Evolutionary conservation across 164 flowering plant genomes (phyloP), one percentile per base, ranked within the genome.

Genomic region (Stephania cephalantha): DNA sequence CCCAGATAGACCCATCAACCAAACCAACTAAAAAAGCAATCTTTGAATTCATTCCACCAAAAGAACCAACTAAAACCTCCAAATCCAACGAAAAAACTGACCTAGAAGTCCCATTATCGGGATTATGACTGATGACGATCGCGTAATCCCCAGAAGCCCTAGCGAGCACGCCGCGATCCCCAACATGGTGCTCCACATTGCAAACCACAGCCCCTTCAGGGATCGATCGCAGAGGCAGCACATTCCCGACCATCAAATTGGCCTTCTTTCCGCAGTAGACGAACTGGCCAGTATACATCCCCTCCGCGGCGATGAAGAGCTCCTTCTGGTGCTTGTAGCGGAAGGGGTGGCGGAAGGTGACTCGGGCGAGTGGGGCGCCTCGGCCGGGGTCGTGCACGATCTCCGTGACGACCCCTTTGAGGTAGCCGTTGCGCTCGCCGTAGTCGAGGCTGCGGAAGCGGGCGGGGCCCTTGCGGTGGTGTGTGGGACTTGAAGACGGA

Each of bases 121-220:
- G 91, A 58, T 88, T 88, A 69, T 88, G 91, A 70, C 87, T 84
- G 75, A 88, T 87, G 45, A 88, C 89, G 77, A 88, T 81, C 4
- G 91, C 89, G 48, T 88, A 88, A 75, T 88, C 91, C 6, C 91
- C 91, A 55, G 90, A 87, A 68, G 83, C 81, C 74, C 91, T 81
- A 70, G 91, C 91, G 9, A 88, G 71, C 31, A 79, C 83, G 0
- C 91, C 91, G n/a, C 91, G 85, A 46, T 88, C 91, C 1, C 91
- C 90, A 12, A 88, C 88, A 72, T 88, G 87, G 73, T 85, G 91
- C 75, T 88, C 91, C 7, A 88, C 91, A 77, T 88, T 88, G 63
- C 90, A 88, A 8, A 88, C 88, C 15, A 88, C 91, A 35, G 88
- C 88, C 20, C 91, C 91, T 73, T 88, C 91, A 11, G 91, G 91